Percentiles rank a stretch among this genome's conserved stretches.
These are phyloP conservation scores for Apophysomyces sp. DNA, from an alignment of 371 early-diverging fungal species.

Conservation along the genomic window DNA sequence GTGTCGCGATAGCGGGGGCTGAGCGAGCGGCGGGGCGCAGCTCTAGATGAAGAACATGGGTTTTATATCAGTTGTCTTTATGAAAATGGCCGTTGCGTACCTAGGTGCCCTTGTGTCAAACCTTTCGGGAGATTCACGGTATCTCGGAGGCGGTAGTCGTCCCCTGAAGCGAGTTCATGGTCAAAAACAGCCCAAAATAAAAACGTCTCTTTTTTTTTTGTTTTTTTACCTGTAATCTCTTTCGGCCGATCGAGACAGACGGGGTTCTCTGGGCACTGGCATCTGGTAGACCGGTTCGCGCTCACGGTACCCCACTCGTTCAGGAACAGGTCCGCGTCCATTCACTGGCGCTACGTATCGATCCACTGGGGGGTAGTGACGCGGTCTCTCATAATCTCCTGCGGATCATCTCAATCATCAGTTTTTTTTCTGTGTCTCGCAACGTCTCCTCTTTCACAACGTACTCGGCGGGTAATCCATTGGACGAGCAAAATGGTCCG, in stretches of 20 bases:
- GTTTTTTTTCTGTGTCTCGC: neutral
- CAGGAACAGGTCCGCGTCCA: neutral
- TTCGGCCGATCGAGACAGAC: neutral
- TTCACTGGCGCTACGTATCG: neutral
- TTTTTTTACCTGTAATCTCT: neutral
- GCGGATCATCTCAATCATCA: constrained; percentile 1
- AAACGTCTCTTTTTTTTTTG: too few relatives aligned
- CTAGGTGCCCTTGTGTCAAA: neutral
- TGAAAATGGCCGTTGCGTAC: neutral
- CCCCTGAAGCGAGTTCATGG: neutral
- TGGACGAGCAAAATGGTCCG: neutral
- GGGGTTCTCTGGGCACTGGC: neutral
- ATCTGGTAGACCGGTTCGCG: neutral
- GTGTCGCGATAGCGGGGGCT: neutral
- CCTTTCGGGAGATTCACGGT: neutral
- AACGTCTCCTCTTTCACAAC: constrained; percentile 1
- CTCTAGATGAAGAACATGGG: neutral
- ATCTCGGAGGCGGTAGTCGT: neutral
- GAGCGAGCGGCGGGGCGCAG: neutral
- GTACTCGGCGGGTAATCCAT: constrained; percentile 6
- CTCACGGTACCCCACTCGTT: neutral
- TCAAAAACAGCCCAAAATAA: too few relatives aligned
- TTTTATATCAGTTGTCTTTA: neutral
- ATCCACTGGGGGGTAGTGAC: neutral
- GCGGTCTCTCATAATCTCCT: neutral